Conservation (phyloP, 768 basidiomycete genomes). For the Lyophyllum shimeji region DNA sequence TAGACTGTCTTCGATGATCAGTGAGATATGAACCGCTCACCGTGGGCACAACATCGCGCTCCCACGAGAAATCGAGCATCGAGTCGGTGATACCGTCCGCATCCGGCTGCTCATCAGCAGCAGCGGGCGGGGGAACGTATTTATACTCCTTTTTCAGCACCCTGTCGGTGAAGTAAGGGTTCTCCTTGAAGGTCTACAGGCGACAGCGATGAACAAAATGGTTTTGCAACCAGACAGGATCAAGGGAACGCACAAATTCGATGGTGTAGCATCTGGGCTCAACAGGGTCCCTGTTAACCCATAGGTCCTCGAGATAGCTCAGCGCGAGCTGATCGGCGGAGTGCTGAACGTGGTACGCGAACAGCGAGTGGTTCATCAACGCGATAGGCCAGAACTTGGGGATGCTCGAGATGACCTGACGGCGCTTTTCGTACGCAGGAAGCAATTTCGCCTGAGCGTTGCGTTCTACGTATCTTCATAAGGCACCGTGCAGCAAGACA, state of each 20-base stretch:
- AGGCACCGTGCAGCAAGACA: neutral
- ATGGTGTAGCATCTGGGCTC: constrained; percentile 84
- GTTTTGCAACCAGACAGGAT: neutral
- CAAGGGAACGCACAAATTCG: constrained; percentile 74
- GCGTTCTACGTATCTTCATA: constrained; percentile 48
- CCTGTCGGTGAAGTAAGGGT: constrained; percentile 76
- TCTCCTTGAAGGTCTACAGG: constrained; percentile 77
- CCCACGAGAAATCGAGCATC: constrained; percentile 82
- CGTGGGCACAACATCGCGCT: constrained; percentile 65
- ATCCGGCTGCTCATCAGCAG: constrained; percentile 58
- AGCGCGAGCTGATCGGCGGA: constrained; percentile 78
- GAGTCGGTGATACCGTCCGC: constrained; percentile 74
- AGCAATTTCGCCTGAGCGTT: constrained; percentile 54
- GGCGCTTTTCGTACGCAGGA: constrained; percentile 71
- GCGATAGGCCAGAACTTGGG: constrained; percentile 86
- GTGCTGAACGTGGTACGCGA: constrained; percentile 70
- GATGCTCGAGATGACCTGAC: constrained; percentile 62
- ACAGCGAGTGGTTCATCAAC: constrained; percentile 66
- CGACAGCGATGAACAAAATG: constrained; percentile 4
- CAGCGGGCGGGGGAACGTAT: constrained; percentile 54
- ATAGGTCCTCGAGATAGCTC: constrained; percentile 82
- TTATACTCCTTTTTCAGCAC: constrained; percentile 85
- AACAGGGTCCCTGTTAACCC: constrained; percentile 69
- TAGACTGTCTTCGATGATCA: constrained; percentile 8
- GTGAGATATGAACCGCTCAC: constrained; percentile 36